Conservation (phyloP, 2,329 filamentous ascomycete species). For the Trichoderma arundinaceum region DNA sequence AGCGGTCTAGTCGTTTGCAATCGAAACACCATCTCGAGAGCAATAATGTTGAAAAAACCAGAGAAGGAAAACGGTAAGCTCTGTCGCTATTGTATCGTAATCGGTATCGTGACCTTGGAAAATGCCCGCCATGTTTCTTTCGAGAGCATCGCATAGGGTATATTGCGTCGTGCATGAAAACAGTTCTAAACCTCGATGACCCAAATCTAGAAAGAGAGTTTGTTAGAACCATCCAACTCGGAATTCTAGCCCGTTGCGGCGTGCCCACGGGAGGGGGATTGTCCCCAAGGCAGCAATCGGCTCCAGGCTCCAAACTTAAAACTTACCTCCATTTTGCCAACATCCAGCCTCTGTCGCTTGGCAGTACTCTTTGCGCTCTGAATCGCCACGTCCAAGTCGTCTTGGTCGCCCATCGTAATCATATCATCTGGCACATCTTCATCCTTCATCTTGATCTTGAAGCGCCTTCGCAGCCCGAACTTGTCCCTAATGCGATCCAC, state of each 20-base stretch:
- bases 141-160: slow-evolving; percentile 25
- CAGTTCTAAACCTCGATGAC: slow-evolving; percentile 48
- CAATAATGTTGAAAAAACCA: slow-evolving; percentile 2
- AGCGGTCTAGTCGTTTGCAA: not conserved
- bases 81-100: slow-evolving; percentile 18
- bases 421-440: slow-evolving; percentile 82
- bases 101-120: slow-evolving; percentile 16
- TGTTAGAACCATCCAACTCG: slow-evolving; percentile 36
- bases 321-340: slow-evolving; percentile 93
- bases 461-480: slow-evolving; percentile 75
- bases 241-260: not conserved
- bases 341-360: slow-evolving; percentile 75
- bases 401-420: slow-evolving; percentile 96
- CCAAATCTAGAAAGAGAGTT: slow-evolving; percentile 51
- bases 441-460: slow-evolving; percentile 88
- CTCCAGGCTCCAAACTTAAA: not conserved
- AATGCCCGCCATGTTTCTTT: not conserved
- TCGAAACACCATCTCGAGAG: slow-evolving; percentile 2
- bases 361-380: slow-evolving; percentile 70
- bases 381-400: slow-evolving; percentile 90
- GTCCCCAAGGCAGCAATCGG: slow-evolving; percentile 23
- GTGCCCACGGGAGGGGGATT: too few species aligned
- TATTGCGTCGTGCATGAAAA: slow-evolving; percentile 20
- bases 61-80: slow-evolving; percentile 2
- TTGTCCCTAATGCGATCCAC: slow-evolving; percentile 83